Percentiles rank a stretch among this genome's conserved stretches.
Evolutionary conservation across 2,329 filamentous ascomycete genomes (phyloP).

Genomic region (Pseudogymnoascus sp.): DNA sequence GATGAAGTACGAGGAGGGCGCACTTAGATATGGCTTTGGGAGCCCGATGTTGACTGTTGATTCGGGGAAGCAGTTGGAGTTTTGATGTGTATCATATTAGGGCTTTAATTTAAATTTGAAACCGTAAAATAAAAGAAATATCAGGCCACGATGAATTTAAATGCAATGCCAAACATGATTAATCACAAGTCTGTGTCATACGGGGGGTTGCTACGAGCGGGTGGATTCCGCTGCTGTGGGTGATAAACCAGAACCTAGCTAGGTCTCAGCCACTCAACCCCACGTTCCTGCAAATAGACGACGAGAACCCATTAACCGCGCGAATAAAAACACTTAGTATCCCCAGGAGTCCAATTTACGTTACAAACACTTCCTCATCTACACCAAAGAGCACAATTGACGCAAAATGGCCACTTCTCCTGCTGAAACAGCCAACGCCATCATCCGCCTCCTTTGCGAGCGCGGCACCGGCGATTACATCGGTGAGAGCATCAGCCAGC

Average conservation of each 20-base stretch:
- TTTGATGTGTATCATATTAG: background rate
- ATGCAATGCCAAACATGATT: background rate
- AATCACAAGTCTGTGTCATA: background rate
- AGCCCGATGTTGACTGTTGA: conserved; percentile 33
- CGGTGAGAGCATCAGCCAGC: conserved; percentile 25
- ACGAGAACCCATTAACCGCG: background rate
- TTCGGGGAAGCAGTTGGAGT: conserved; percentile 14
- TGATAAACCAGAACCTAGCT: background rate
- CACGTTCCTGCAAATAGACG: background rate
- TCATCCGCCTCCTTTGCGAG: conserved; percentile 23
- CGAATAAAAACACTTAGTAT: background rate
- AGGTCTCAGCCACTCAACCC: background rate
- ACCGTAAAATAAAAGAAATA: background rate
- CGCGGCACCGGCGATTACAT: conserved; percentile 27
- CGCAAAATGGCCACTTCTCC: background rate
- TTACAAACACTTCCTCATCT: background rate
- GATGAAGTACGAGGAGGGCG: conserved; percentile 29
- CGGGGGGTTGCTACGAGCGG: background rate
- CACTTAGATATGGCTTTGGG: conserved; percentile 30
- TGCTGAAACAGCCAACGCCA: conserved; percentile 15
- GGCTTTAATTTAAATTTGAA: background rate
- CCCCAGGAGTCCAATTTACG: background rate
- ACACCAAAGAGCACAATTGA: background rate
- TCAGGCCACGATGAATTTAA: background rate
- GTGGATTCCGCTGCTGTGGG: background rate